phyloP scores from a whole-genome alignment of 345 rosid species.

The Arabis hirsuta region DNA sequence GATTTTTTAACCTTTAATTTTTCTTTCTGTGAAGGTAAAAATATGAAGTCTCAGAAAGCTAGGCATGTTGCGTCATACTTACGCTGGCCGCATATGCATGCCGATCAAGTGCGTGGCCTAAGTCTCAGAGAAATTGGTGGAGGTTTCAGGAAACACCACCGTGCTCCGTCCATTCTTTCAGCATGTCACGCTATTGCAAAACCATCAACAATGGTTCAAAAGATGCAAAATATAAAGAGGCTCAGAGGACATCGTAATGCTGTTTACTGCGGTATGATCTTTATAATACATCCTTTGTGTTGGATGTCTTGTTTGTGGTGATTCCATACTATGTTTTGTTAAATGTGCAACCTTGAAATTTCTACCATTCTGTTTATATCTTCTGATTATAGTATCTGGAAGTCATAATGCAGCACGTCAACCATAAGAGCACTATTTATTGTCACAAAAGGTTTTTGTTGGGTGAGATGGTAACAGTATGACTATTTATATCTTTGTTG shows the following conservation, averaged over 20 bases:
- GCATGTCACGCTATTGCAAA: conserved; percentile 94
- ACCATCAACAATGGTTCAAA: conserved; percentile 88
- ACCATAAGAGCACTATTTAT: conserved; percentile 18
- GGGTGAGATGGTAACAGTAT: conserved; percentile 25
- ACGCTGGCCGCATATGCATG: conserved; percentile 96
- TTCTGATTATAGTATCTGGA: conserved; percentile 21
- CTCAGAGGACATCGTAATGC: conserved; percentile 96
- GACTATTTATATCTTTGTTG: conserved; percentile 13
- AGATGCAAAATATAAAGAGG: conserved; percentile 91
- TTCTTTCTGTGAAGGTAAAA: conserved; percentile 53
- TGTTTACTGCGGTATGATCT: conserved; percentile 90
- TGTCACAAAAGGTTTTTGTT: conserved; percentile 20
- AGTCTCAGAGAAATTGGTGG: conserved; percentile 97
- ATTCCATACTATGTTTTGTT: conserved; percentile 29
- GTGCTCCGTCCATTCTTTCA: conserved; percentile 88
- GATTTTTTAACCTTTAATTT: conserved; percentile 22
- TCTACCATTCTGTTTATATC: conserved; percentile 9
- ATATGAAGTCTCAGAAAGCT: conserved; percentile 45
- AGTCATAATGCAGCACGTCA: conserved; percentile 23
- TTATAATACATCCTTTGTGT: conserved; percentile 28
- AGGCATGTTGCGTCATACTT: conserved; percentile 63
- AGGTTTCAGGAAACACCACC: conserved; percentile 95
- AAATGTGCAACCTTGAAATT: conserved; percentile 23
- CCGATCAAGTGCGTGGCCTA: conserved; percentile 94
- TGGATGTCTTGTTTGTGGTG: conserved; percentile 33